phyloP scores from a whole-genome alignment of 164 flowering plant genomes.

The Vitis rotundifolia region DNA sequence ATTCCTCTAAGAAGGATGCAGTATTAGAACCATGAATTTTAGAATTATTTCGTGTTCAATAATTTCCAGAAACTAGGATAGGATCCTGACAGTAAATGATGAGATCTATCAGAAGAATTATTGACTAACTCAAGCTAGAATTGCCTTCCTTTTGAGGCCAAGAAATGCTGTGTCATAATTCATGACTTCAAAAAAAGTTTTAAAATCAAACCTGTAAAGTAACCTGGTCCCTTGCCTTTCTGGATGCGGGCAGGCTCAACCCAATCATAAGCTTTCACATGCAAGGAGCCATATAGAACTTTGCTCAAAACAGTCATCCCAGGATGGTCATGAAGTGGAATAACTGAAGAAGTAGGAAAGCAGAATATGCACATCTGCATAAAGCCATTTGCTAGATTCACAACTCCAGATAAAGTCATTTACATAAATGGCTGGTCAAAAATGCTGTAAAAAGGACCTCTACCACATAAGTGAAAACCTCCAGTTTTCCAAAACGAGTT shows the following conservation, averaged over 20 bases:
- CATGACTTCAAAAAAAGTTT: neutral
- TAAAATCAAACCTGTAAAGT: conserved; percentile 46
- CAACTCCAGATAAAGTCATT: neutral
- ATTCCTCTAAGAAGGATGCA: neutral
- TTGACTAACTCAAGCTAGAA: neutral
- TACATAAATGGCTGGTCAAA: no score
- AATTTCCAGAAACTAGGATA: neutral
- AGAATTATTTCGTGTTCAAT: neutral
- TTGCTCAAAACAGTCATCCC: conserved; percentile 94
- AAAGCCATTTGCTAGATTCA: neutral
- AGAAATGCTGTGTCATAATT: no score
- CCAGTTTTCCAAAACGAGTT: no score
- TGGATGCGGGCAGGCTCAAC: conserved; percentile 66
- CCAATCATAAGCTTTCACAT: conserved; percentile 97
- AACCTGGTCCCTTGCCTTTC: conserved; percentile 34
- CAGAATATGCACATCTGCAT: conserved; percentile 94
- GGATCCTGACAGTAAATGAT: neutral
- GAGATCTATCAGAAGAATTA: neutral
- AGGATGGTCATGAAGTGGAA: conserved; percentile 99
- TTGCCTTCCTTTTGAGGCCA: neutral
- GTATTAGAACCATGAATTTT: neutral
- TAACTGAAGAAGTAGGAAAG: conserved; percentile 89
- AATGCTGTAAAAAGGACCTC: no score
- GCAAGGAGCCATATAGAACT: conserved; percentile 92
- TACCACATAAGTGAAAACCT: no score